Evolutionary conservation across 164 flowering plant genomes (phyloP), one percentile per base, ranked within the genome.

Genomic region (Brasenia schreberi): DNA sequence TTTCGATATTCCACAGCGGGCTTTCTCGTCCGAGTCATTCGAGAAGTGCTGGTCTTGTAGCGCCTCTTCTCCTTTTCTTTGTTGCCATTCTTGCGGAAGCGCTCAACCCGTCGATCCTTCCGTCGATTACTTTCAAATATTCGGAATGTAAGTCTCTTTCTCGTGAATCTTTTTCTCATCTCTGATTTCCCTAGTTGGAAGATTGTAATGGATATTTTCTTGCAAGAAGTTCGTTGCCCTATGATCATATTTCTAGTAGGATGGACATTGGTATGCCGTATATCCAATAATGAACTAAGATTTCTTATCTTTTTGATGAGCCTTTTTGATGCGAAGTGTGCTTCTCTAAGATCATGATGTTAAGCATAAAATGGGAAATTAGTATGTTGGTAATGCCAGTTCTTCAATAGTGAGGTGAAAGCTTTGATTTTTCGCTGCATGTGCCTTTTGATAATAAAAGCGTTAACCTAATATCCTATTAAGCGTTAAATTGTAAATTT

Each of bases 61-160:
- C 42, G 74, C 72, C 45, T 58, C 80, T 52, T 43, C 66, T 56
- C 82, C 81, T 56, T 88, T 88, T 72, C 81, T 93, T 43, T 69
- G 77, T 59, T 93, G 97, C 56, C 75, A 73, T 7, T 73, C 83
- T 5, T 93, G 98, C 72, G 74, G 83, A 58, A 73, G 84, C 64
- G 76, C 90, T 70, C 98, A 93, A 62, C 94, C 94, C 2, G 83
- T 90, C 66, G 87, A 90, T 79, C 73, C 66, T 14, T 85, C 92
- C 11, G 77, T 88, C 23, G 86, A 90, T 74, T 93, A 87, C 77
- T 93, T 93, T 66, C 87, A 79, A 67, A 90, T 93, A n/a, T 86
- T 83, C 70, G 90, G 90, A 16, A 69, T 85, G 96, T 92, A 70
- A 85, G 87, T 80, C 52, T 19, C 19, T 60, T 16, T n/a, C 16